Evolutionary conservation across 2,329 filamentous ascomycete genomes (phyloP).

Genomic region (Sarocladium brachiariae): DNA sequence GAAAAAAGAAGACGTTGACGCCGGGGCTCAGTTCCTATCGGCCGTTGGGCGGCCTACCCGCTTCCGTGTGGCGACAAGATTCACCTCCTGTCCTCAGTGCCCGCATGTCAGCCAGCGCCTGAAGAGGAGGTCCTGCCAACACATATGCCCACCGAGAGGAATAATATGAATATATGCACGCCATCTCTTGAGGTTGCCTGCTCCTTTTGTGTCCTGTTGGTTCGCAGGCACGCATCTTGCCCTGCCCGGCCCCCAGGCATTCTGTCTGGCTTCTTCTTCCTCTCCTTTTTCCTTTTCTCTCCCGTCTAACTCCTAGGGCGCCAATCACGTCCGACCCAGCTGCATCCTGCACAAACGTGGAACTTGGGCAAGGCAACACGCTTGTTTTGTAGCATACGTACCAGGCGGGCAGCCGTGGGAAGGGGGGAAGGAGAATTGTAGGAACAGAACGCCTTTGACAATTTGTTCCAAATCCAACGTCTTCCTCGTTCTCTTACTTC

Average conservation of each 20-base stretch:
- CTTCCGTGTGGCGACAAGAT: constrained; percentile 7
- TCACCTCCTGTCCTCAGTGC: not conserved
- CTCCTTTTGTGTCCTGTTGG: not conserved
- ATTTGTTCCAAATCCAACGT: not conserved
- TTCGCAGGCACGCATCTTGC: not conserved
- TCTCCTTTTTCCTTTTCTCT: not conserved
- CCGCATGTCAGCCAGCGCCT: constrained; percentile 5
- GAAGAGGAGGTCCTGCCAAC: not conserved
- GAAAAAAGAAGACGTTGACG: not conserved
- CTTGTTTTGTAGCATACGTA: not conserved
- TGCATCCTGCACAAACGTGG: not conserved
- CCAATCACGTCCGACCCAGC: not conserved
- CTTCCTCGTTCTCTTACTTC: not conserved
- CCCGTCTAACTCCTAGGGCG: not conserved
- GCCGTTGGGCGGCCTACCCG: constrained; percentile 3
- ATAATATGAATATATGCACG: constrained; percentile 3
- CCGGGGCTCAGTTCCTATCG: constrained; percentile 2
- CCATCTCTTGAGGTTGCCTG: not conserved
- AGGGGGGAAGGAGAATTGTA: not conserved
- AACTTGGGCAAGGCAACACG: not conserved
- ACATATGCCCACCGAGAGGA: not conserved
- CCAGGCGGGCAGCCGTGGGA: not conserved
- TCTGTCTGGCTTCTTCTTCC: not conserved
- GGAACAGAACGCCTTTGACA: not conserved
- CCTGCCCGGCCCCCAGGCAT: not conserved